These are phyloP conservation scores for Tetrapisispora namnaoensis DNA, from an alignment of 805 yeast genomes.

Conservation along the genomic window DNA sequence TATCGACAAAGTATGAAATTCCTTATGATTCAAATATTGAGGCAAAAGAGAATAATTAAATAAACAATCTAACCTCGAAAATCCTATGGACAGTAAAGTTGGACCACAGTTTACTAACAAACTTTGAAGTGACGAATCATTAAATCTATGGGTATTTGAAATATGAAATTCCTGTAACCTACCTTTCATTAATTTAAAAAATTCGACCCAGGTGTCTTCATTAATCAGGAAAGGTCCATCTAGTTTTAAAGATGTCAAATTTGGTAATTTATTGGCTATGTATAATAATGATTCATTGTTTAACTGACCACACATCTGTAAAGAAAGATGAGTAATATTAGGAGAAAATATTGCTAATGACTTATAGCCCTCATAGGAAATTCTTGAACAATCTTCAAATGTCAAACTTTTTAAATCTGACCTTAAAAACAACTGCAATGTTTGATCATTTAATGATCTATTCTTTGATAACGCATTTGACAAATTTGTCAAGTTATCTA, in stretches of 20 bases:
- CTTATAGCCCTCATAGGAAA: slow-evolving; percentile 54
- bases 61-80: slow-evolving; percentile 68
- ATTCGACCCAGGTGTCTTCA: slow-evolving; percentile 66
- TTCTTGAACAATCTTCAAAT: slow-evolving; percentile 88
- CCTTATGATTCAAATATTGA: slow-evolving; percentile 39
- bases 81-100: slow-evolving; percentile 43
- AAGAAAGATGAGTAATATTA: slow-evolving; percentile 48
- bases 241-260: slow-evolving; percentile 47
- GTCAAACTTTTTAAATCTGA: slow-evolving; percentile 48
- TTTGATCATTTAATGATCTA: slow-evolving; percentile 63
- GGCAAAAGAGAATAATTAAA: slow-evolving; percentile 56
- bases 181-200: slow-evolving; percentile 50
- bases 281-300: slow-evolving; percentile 67
- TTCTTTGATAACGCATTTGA: slow-evolving; percentile 72
- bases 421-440: slow-evolving; percentile 64
- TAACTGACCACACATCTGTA: slow-evolving; percentile 90
- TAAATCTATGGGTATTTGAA: slow-evolving; percentile 75
- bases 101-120: slow-evolving; percentile 54
- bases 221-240: slow-evolving; percentile 88
- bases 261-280: slow-evolving; percentile 46
- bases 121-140: slow-evolving; percentile 51
- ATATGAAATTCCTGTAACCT: slow-evolving; percentile 52
- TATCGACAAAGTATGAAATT: slow-evolving; percentile 49
- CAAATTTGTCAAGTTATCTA: slow-evolving; percentile 57
- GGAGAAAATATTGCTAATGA: slow-evolving; percentile 76